Evolutionary conservation across 1,284 basidiomycete species (phyloP).

Genomic region (Marasmius oreades): DNA sequence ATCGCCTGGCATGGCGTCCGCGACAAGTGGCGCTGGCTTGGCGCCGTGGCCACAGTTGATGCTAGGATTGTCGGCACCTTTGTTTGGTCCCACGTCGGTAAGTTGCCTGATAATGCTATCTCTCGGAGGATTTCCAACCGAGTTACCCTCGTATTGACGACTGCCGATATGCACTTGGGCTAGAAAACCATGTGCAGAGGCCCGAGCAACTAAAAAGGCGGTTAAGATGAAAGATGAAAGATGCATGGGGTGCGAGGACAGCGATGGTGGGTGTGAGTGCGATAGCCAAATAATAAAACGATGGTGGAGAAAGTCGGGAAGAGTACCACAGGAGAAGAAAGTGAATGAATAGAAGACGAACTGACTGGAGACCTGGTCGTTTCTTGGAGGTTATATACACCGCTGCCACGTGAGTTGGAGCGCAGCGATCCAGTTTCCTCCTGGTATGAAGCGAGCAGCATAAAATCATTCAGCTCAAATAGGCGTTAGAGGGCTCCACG

Average conservation of each 20-base stretch:
- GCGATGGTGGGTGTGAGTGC: neutral
- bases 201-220: conserved; percentile 14
- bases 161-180: conserved; percentile 41
- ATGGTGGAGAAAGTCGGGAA: neutral
- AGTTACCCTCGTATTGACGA: conserved; percentile 40
- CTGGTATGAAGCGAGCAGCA: too few species aligned
- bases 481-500: too few species aligned
- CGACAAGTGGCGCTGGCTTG: conserved; percentile 40
- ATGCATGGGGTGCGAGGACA: neutral
- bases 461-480: too few species aligned
- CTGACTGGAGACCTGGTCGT: neutral
- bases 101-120: conserved; percentile 49
- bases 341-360: neutral
- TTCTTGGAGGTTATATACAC: neutral
- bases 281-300: neutral
- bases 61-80: conserved; percentile 40
- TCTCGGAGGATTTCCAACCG: conserved; percentile 31
- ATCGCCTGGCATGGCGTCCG: conserved; percentile 48
- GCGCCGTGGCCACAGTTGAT: conserved; percentile 50
- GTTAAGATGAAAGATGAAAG: conserved; percentile 18
- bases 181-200: conserved; percentile 44
- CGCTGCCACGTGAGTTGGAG: too few species aligned
- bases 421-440: too few species aligned
- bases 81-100: conserved; percentile 42
- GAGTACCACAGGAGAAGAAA: neutral